Evolutionary conservation across 306 rosid species (phyloP), one percentile per base, ranked within the genome.

Genomic region (Begonia fuchsioides): DNA sequence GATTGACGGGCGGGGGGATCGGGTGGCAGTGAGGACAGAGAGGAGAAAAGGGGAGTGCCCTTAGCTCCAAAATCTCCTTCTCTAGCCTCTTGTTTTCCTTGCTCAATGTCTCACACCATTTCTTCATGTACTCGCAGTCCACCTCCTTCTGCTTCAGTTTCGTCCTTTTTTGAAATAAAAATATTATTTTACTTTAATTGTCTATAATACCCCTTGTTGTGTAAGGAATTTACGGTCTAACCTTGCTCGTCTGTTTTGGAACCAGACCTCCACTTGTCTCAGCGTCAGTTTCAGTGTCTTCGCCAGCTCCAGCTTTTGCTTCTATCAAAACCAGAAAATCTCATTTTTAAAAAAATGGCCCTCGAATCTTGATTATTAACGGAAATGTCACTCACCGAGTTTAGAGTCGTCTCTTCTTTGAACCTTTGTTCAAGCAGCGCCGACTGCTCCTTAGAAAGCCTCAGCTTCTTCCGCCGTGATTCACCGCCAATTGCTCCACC

Each of bases 231-330:
- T 26, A 12, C 43, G 56, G 7, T n/a, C 84, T 76, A 60, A 84
- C 95, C 95, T 76, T 75, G 95, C 93, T 70, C 95, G 76, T 49
- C 93, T 60, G 79, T 84, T 90, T 62, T 90, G 97, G 57, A 90
- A 90, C 95, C 97, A 90, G 69, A 90, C 97, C 72, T 84, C 97
- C 74, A 90, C 94, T 64, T 90, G 97, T 47, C 97, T 79, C 1
- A 95, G 74, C 59, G 65, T 74, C 69, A 90, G 79, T 72, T 68
- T 81, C 94, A 90, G 60, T 47, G 63, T 82, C 65, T 73, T 73
- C n/a, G 95, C 95, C 78, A 90, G 67, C 32, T 77, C 92, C 69
- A 72, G 92, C 82, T 90, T 90, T 75, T 84, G 94, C 59, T 75
- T 90, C 97, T 90, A n/a, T n/a, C 72, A 18, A 54, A n/a, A 38